phyloP scores from a whole-genome alignment of 768 basidiomycete species.

The Podaxis rugospora region DNA sequence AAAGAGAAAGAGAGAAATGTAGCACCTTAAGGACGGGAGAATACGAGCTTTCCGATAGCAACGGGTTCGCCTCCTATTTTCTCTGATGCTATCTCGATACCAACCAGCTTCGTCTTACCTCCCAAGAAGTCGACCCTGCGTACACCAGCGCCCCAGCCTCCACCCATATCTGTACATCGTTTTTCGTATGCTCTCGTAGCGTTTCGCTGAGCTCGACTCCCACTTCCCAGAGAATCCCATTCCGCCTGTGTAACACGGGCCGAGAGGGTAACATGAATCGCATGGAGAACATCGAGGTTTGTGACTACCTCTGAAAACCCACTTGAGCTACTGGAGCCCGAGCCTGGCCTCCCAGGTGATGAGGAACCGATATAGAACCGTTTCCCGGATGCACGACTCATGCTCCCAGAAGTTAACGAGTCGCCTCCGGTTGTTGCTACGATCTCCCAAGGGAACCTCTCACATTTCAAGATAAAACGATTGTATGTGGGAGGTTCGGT shows the following conservation, averaged over 20 bases:
- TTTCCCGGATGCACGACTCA: conserved; percentile 1
- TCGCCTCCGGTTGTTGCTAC: conserved; percentile 29
- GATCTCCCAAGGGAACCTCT: conserved; percentile 61
- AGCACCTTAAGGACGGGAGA: conserved; percentile 9
- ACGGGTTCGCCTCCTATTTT: background rate
- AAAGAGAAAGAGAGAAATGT: background rate
- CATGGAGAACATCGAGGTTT: conserved; percentile 61
- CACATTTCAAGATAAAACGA: conserved; percentile 44
- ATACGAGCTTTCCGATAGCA: conserved; percentile 11
- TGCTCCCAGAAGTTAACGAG: conserved; percentile 9
- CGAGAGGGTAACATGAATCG: conserved; percentile 52
- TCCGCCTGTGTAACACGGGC: conserved; percentile 57
- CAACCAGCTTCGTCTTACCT: conserved; percentile 53
- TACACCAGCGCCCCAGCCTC: conserved; percentile 68
- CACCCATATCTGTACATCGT: conserved; percentile 55
- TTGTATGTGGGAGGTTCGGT: conserved; percentile 54
- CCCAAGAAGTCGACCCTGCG: conserved; percentile 64
- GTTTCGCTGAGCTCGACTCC: conserved; percentile 52
- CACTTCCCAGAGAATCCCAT: conserved; percentile 54
- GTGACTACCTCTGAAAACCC: conserved; percentile 29
- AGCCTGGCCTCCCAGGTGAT: conserved; percentile 1
- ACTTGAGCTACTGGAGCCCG: background rate
- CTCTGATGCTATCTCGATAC: conserved; percentile 37
- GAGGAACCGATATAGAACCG: conserved; percentile 15
- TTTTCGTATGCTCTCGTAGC: conserved; percentile 59